Percentiles rank a stretch among this genome's conserved stretches.
These are phyloP conservation scores for Oryza longistaminata DNA, from an alignment of 176 grass and related monocot species.

Conservation along the genomic window DNA sequence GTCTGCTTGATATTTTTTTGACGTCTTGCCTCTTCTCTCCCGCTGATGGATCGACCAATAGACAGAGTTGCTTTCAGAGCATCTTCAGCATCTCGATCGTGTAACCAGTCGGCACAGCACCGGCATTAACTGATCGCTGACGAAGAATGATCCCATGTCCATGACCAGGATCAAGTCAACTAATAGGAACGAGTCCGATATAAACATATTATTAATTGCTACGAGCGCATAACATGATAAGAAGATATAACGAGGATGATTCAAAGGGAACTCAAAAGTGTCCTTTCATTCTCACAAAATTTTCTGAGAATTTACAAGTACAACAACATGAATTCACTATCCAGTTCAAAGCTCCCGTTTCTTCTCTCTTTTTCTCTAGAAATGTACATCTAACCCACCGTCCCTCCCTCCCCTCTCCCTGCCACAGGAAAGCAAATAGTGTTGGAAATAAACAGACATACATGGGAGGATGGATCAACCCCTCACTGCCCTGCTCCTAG, in stretches of 20 bases:
- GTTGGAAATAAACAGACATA: conserved; percentile 29
- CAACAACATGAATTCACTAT: conserved; percentile 51
- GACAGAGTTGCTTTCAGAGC: not conserved
- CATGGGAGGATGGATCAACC: not conserved
- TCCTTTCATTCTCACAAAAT: conserved; percentile 73
- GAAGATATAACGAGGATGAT: not conserved
- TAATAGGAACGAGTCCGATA: not conserved
- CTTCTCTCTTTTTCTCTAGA: conserved; percentile 36
- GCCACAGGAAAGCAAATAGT: conserved; percentile 41
- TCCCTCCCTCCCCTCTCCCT: conserved; percentile 21
- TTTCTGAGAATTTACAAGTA: conserved; percentile 76
- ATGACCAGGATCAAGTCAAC: not conserved
- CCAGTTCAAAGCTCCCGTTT: conserved; percentile 34
- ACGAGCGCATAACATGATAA: not conserved
- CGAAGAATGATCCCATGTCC: not conserved
- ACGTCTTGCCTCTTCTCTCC: not conserved
- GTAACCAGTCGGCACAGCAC: not conserved
- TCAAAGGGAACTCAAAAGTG: conserved; percentile 39
- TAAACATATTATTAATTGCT: not conserved
- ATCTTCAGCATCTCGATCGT: not conserved
- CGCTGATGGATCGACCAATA: not conserved
- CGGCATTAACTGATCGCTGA: not conserved
- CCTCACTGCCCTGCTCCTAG: conserved; percentile 12
- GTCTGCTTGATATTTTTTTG: not conserved
- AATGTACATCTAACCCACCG: conserved; percentile 73